Evolutionary conservation across 2,329 filamentous ascomycete genomes (phyloP).

Genomic region (Magnaporthiopsis rhizophila): DNA sequence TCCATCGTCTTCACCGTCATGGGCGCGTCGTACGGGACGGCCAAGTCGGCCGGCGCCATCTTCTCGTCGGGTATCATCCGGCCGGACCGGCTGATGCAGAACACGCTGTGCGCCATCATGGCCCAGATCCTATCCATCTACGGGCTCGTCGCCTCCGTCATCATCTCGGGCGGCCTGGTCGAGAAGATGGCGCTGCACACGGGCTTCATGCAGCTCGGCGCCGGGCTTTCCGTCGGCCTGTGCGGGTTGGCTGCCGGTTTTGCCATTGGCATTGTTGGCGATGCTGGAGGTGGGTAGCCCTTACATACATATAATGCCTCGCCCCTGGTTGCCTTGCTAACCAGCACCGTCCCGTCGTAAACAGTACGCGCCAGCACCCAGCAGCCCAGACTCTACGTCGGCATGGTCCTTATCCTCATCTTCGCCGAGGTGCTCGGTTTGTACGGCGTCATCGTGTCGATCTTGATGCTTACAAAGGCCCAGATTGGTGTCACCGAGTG

Average conservation of each 20-base stretch:
- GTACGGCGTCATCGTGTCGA: slow-evolving; percentile 39
- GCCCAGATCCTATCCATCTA: slow-evolving; percentile 99
- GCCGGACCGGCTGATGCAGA: slow-evolving; percentile 97
- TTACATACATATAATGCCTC: no score
- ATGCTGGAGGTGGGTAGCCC: slow-evolving; percentile 63
- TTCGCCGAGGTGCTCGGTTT: slow-evolving; percentile 64
- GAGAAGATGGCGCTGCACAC: slow-evolving; percentile 67
- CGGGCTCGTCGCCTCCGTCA: slow-evolving; percentile 76
- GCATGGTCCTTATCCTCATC: slow-evolving; percentile 98
- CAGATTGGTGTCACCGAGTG: slow-evolving; percentile 30
- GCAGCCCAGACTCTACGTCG: slow-evolving; percentile 80
- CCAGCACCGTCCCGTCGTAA: neutral
- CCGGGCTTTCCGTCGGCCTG: slow-evolving; percentile 71
- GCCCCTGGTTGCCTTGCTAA: no score
- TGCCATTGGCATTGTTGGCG: slow-evolving; percentile 78
- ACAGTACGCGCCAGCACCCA: slow-evolving; percentile 36
- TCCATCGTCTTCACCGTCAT: slow-evolving; percentile 43
- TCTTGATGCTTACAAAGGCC: slow-evolving; percentile 39
- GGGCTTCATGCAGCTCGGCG: slow-evolving; percentile 75
- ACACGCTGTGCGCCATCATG: slow-evolving; percentile 99
- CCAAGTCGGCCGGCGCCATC: slow-evolving; percentile 97
- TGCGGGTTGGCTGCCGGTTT: slow-evolving; percentile 76
- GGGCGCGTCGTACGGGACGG: slow-evolving; percentile 90
- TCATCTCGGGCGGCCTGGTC: slow-evolving; percentile 69
- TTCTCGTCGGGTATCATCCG: slow-evolving; percentile 94